Conservation (phyloP, 192 early-diverging fungal species). For the Mortierella claussenii region DNA sequence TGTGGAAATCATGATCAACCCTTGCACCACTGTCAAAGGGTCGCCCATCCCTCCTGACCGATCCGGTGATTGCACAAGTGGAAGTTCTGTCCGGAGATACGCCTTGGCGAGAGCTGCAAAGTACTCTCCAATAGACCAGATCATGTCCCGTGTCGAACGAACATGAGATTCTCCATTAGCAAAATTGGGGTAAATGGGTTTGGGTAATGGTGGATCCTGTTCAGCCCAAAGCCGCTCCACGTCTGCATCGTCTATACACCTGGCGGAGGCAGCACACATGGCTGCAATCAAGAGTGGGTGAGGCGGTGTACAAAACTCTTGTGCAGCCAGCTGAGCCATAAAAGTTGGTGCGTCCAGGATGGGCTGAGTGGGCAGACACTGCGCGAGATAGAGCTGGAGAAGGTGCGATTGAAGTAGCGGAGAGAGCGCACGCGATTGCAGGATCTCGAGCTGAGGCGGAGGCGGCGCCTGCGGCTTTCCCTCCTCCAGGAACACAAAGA, state of each 20-base stretch:
- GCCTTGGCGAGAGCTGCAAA: constrained; percentile 45
- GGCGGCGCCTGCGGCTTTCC: constrained; percentile 18
- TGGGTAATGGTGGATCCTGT: constrained; percentile 42
- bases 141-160: constrained; percentile 42
- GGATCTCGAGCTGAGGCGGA: constrained; percentile 44
- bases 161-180: constrained; percentile 47
- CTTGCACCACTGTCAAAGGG: constrained; percentile 47
- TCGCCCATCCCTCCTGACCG: constrained; percentile 45
- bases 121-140: constrained; percentile 53
- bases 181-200: constrained; percentile 38
- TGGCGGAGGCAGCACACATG: constrained; percentile 38
- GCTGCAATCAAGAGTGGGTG: constrained; percentile 45
- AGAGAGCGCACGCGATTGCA: constrained; percentile 46
- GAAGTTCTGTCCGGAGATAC: constrained; percentile 44
- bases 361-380: constrained; percentile 45
- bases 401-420: constrained; percentile 49
- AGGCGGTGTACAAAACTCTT: constrained; percentile 45
- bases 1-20: constrained; percentile 46
- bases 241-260: constrained; percentile 47
- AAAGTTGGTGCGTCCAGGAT: constrained; percentile 47
- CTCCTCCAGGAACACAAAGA: constrained; percentile 44
- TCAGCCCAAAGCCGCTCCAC: constrained; percentile 45
- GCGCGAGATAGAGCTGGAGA: constrained; percentile 41
- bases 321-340: constrained; percentile 41
- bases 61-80: constrained; percentile 44